Evolutionary conservation across 345 rosid species (phyloP), one percentile per base, ranked within the genome.

Genomic region (Eucalyptus cloeziana): DNA sequence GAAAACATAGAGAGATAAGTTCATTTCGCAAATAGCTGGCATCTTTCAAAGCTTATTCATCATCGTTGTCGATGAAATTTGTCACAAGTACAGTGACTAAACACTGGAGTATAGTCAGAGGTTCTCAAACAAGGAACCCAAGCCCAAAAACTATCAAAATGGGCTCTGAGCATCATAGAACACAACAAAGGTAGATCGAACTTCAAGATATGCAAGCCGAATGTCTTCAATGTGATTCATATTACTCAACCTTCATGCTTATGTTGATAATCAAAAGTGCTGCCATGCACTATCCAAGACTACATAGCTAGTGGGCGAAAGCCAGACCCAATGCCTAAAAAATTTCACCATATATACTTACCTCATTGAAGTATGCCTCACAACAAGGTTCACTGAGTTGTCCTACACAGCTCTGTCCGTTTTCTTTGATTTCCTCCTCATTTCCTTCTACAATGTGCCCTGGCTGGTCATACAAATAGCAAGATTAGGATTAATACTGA

Each of bases 351-450:
- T n/a, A 64, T n/a, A 64, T 64, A n/a, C 15, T 60, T 64, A n/a
- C 76, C 19, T 64, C 76, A 25, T 49, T 47, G 50, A 17, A 49
- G 37, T 4, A 40, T 60, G 94, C 97, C 95, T 94, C 76, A 64
- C 37, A 33, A 64, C 76, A 64, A 64, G 76, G 76, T 64, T 64
- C 19, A 86, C 90, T 90, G 86, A 86, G 88, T 91, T 88, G 91
- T 64, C 40, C 90, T 93, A 94, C 95, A 80, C 81, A 24, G 49
- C n/a, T 56, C 49, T 88, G 91, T 54, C 89, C 86, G 71, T 87
- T 93, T 91, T 90, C 90, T 56, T 40, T 91, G 71, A 89, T 89
- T 33, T 71, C 91, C 58, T 93, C 94, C 71, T 50, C 90, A 4
- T 88, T 86, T 69, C 86, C 89, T 76, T 79, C 87, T 83, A 86